Evolutionary conservation across 1,284 basidiomycete genomes (phyloP).

Genomic region (Neonothopanus nambi): DNA sequence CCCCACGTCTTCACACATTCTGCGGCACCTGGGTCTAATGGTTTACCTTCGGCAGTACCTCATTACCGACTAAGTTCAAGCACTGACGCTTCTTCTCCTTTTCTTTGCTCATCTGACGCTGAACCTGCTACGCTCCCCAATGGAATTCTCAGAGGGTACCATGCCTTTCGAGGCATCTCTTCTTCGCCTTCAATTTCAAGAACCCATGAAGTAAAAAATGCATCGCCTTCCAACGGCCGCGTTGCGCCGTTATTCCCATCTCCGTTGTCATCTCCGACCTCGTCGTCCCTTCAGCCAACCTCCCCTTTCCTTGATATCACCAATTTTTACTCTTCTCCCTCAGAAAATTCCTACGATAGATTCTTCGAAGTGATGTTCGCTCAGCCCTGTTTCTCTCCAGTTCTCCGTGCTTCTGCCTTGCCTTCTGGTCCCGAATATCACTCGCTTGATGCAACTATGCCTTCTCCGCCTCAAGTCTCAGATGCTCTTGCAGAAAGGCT

Average conservation of each 20-base stretch:
- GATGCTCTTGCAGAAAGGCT: neutral
- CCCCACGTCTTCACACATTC: neutral
- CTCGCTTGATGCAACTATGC: neutral
- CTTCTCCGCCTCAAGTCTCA: neutral
- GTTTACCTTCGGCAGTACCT: too few relatives aligned
- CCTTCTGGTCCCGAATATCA: neutral
- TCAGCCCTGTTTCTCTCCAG: conserved; percentile 7
- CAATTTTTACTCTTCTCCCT: conserved; percentile 8
- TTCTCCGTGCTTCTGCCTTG: conserved; percentile 8
- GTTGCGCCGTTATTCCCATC: neutral
- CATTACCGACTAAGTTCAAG: too few relatives aligned
- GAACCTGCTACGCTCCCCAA: conserved; percentile 1
- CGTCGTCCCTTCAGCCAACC: neutral
- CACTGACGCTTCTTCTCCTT: neutral
- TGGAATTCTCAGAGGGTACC: conserved; percentile 2
- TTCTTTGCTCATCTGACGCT: neutral
- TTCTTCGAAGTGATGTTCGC: neutral
- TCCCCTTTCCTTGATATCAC: conserved; percentile 7
- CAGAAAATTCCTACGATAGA: neutral
- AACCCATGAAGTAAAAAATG: neutral
- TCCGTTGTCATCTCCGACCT: neutral
- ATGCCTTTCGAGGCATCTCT: conserved; percentile 1
- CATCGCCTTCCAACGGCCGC: neutral
- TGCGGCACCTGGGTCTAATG: too few relatives aligned
- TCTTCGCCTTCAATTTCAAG: conserved; percentile 6